Evolutionary conservation across 163 green algal species (phyloP), one percentile per base, ranked within the genome.

Genomic region (Scenedesmus sp.): DNA sequence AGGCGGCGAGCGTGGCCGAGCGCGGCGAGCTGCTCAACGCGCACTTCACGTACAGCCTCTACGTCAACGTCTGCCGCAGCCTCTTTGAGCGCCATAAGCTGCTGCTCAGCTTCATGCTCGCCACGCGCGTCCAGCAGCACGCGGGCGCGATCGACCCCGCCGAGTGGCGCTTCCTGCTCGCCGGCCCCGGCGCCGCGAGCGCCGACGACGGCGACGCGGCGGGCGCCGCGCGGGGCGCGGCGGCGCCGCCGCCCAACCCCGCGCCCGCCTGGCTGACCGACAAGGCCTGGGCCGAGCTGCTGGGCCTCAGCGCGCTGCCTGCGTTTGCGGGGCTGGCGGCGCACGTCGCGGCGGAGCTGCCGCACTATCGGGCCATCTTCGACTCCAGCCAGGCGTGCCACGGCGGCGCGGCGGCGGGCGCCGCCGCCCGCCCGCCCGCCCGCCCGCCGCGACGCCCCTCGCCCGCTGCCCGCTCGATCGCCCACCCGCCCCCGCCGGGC

Each of bases 81-180:
- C 87, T 96, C 53, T 96, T 96, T 78, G 92, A 95, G 85, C 75
- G 78, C 28, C 91, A 96, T 83, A 96, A 96, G 91, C 91, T 96
- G 36, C 92, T 94, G 83, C 90, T 96, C 77, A 88, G 65, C 15
- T 82, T 96, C 64, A 77, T 93, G 82, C 89, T 96, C 24, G 67
- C 83, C 15, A 83, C 93, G 76, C 91, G 91, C 83, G 88, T 92
- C 42, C 81, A 91, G 47, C 81, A 92, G 82, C 71, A 92, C 33
- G 29, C 48, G 0, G 78, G 83, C 6, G 24, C 77, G 1, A 90
- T 96, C 51, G 87, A 96, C 60, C 45, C 78, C 14, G 33, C 80
- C 60, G 84, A 92, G 70, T 92, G 85, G 85, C 75, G 82, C 29
- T 96, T 95, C 86, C 75, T 97, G 62, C 82, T 97, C 22, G 87